Base-by-base conservation (phyloP, 2,329 filamentous ascomycete genomes). In the Fusarium sp. region DNA sequence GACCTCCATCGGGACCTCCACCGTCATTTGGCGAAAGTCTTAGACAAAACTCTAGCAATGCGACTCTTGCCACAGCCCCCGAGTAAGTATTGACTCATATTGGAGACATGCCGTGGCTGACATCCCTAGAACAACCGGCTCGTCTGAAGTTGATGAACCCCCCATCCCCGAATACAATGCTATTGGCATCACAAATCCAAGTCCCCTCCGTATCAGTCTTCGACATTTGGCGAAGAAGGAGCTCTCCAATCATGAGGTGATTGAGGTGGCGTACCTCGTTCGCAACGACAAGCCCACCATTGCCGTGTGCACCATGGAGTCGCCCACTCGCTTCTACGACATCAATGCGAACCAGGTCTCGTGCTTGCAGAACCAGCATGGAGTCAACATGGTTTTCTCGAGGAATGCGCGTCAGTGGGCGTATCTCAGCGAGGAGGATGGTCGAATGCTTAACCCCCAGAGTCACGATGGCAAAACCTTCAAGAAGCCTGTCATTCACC, bases 251-350 rank as follows among this genome's bases (percentile, higher is more conserved):
- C 67, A 78, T 6, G 78, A 80, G 32, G 70, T 80, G 10, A 45
- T 78, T 37, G 67, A 80, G 13, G 65, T 76, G 18, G 63, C 70
- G 6, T 78, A 75, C 10, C 68, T 79, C 58, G n/a, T 30, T 5
- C 77, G 76, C 41, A 72, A 73, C 30, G 54, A 48, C 35, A 45
- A 68, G 7, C 68, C 71, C 23, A 65, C 73, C 34, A 77, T 80
- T 32, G 75, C 78, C 45, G 71, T 74, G 25, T 74, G 72, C 11
- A 78, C 76, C 35, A 76, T 79, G 63, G 76, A 75, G 54, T 68
- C 77, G 0, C 78, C 75, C 1, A 80, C 77, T 2, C 75, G 75
- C 7, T 79, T 79, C 69, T 80, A 73, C 62, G 75, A 79, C 68
- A 62, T 62, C 23, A 59, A 63, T 25, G 78, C 63, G 27, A 77